Evolutionary conservation across 768 basidiomycete species (phyloP), one percentile per base, ranked within the genome.

Genomic region (Porpolomopsis calyptriformis): DNA sequence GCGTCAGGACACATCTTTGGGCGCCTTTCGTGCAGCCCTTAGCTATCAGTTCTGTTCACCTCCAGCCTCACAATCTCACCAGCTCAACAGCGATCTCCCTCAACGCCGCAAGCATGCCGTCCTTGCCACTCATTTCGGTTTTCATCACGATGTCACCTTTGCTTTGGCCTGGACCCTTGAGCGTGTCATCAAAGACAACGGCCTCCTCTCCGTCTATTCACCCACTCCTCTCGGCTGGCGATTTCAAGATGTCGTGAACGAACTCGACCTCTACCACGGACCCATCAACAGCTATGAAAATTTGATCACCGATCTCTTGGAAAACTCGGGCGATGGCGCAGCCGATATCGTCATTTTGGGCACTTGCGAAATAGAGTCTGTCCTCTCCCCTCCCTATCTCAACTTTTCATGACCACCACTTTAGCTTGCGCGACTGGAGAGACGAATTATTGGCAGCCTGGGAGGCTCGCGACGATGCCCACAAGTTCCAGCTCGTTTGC

Each of bases 281-380:
- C 38, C 53, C 7, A 55, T 58, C n/a, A 49, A 54, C 18, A 37
- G 48, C 2, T 52, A 58, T 2, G 55, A 58, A 3, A 51, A 60
- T 11, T 52, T 71, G 16, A 39, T 65, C 3, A 42, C 55, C 1
- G 58, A 58, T 19, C 40, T 69, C 9, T 52, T 52, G 25, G 44
- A 40, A 25, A 49, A 55, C 14, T 14, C 29, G 7, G 29, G 29
- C 20, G 52, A 53, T 19, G 52, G 52, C 26, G 56, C 54, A n/a
- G 57, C 67, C n/a, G 68, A 68, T 48, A 20, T 68, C 42, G 52
- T 72, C 16, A 52, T 70, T 5, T 54, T 70, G 1, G 69, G 69
- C n/a, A 70, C 68, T n/a, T 72, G 70, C 52, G 70, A 72, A 51
- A 44, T 66, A 18, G 69, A 72, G 69, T 70, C 42, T 48, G 65